Evolutionary conservation across 257 asterid species (phyloP).

Genomic region (Solanum rostratum): DNA sequence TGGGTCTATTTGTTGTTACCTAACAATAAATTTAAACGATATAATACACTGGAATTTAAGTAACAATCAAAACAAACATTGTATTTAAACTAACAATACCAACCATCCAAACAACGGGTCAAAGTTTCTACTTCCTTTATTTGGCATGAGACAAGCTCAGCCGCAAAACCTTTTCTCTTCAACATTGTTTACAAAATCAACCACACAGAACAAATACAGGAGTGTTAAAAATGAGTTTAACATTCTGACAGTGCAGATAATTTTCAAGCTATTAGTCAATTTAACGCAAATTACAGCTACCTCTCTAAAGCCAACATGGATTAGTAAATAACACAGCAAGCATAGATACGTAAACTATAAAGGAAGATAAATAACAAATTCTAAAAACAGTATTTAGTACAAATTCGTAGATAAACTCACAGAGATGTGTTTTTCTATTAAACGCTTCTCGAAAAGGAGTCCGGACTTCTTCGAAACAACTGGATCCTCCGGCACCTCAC

Average conservation of each 20-base stretch:
- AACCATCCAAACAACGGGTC: background rate
- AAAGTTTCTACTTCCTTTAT: background rate
- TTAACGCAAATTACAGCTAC: background rate
- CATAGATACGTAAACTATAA: background rate
- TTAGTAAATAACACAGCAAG: background rate
- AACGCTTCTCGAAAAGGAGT: constrained; percentile 77
- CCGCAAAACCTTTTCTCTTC: background rate
- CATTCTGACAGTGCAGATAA: background rate
- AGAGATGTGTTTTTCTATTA: constrained; percentile 81
- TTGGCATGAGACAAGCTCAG: background rate
- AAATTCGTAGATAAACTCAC: constrained; percentile 24
- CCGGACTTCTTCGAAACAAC: constrained; percentile 78
- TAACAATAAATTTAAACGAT: no score
- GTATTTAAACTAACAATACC: no score
- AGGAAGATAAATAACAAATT: background rate
- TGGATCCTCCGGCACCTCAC: constrained; percentile 99
- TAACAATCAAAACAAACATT: no score
- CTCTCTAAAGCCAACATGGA: background rate
- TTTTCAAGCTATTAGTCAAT: background rate
- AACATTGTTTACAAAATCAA: background rate
- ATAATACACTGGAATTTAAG: no score
- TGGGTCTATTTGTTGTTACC: no score
- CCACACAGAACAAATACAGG: background rate
- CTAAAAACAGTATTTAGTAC: background rate
- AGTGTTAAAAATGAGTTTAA: background rate